Base-by-base conservation (phyloP, 345 rosid genomes). In the Eucalyptus victrix region DNA sequence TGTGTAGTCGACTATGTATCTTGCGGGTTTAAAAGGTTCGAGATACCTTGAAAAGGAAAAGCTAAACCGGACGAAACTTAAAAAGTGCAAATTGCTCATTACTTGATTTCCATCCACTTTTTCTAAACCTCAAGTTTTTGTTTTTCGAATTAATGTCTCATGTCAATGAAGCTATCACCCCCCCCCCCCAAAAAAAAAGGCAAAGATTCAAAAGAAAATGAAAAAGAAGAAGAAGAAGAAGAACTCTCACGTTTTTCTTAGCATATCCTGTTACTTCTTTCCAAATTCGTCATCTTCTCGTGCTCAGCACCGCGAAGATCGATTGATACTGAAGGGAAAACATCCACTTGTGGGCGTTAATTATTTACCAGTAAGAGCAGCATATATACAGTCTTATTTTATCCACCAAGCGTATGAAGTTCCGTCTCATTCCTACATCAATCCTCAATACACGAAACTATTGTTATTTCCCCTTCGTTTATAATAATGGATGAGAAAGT, bases 21-120 rank as follows among this genome's bases (percentile, higher is more conserved):
- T 65, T 15, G 40, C 1, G 1, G 40, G 2, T 65, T 65, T 16
- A 56, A 56, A 24, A 56, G 62, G 62, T 0, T 0, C 30, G 6
- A 56, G 30, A 26, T 56, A 6, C 13, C 28, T 56, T 56, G 58
- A 53, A 1, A 53, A 24, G 11, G 13, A 56, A n/a, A 56, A 56
- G 62, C 30, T 56, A 23, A 56, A 24, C 0, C 14, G 1, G 3
- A 56, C 3, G 6, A 2, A 56, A 56, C 62, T 26, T 56, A 65
- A 32, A 65, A n/a, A 16, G 37, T n/a, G 76, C 40, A 65, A 65
- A 65, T 17, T 65, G 76, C 40, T 65, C 76, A 65, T 65, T 15
- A n/a, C 0, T 65, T n/a, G 76, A 0, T 65, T 65, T 32, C 37
- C 32, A n/a, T n/a, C 0, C 0, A 0, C 37, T 65, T n/a, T 15